Percentiles rank a stretch among this genome's conserved stretches.
These are phyloP conservation scores for Fraxinus xanthoxyloides DNA, from an alignment of 305 asterid species.

Conservation along the genomic window DNA sequence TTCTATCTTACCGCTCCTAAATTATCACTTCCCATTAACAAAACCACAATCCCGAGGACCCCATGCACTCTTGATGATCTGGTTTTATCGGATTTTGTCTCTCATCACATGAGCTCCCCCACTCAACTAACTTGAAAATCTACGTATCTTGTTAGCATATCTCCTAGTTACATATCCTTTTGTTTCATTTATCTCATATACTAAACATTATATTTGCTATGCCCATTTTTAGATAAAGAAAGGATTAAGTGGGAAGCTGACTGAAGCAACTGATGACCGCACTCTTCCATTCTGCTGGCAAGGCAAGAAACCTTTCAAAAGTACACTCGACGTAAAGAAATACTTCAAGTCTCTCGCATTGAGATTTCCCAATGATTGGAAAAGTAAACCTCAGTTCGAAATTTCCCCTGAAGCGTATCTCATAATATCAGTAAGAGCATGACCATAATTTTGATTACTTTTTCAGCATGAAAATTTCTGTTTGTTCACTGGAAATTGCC, in stretches of 20 bases:
- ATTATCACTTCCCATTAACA: background rate
- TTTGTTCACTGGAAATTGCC: background rate
- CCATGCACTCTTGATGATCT: background rate
- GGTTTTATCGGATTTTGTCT: background rate
- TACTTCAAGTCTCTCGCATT: slow-evolving; percentile 80
- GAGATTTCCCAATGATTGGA: slow-evolving; percentile 72
- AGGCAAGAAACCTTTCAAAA: slow-evolving; percentile 76
- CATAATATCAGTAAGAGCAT: slow-evolving; percentile 68
- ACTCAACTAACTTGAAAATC: background rate
- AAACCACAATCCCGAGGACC: background rate
- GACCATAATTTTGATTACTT: background rate
- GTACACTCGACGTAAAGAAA: slow-evolving; percentile 55
- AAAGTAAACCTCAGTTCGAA: slow-evolving; percentile 62
- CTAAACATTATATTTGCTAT: background rate
- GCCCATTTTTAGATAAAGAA: slow-evolving; percentile 45
- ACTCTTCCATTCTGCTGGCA: slow-evolving; percentile 90
- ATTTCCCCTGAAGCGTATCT: slow-evolving; percentile 80
- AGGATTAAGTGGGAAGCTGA: slow-evolving; percentile 63
- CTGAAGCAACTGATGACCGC: slow-evolving; percentile 61
- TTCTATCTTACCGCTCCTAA: background rate
- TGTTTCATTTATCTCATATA: background rate
- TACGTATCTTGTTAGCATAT: background rate
- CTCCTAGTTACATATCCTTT: background rate
- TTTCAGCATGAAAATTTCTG: background rate
- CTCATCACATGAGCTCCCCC: background rate